Conservation (phyloP, 208 protist species). For the Leptomonas pyrrhocoris region DNA sequence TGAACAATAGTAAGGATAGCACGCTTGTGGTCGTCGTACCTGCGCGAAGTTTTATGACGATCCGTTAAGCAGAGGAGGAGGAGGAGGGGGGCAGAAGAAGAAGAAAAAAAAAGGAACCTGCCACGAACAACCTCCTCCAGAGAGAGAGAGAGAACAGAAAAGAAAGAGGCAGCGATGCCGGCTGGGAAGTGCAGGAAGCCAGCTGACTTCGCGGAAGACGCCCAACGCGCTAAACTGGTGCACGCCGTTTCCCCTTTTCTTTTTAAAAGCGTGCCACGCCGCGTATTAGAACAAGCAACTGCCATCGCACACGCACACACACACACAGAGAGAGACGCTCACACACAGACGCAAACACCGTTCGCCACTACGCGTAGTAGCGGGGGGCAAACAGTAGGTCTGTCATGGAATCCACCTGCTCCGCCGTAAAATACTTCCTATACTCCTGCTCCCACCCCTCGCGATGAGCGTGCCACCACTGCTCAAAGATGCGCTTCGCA, state of each 20-base stretch:
- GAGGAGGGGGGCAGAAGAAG: slow-evolving; percentile 9
- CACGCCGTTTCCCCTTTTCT: slow-evolving; percentile 11
- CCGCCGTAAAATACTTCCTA: slow-evolving; percentile 57
- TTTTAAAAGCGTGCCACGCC: too few species aligned
- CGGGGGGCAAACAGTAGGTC: slow-evolving; percentile 48
- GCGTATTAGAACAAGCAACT: too few species aligned
- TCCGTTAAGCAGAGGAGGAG: background rate
- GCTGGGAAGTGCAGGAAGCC: background rate
- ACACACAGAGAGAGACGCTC: background rate
- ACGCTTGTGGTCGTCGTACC: too few species aligned
- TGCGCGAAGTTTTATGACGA: too few species aligned
- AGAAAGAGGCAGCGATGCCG: background rate
- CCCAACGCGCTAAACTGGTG: too few species aligned
- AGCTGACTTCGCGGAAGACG: too few species aligned
- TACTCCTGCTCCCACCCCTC: slow-evolving; percentile 73
- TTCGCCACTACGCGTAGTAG: slow-evolving; percentile 61
- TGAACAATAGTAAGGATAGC: too few species aligned
- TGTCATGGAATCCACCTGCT: slow-evolving; percentile 56
- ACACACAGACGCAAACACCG: too few species aligned
- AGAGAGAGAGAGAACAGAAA: background rate
- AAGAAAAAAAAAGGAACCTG: slow-evolving; percentile 12
- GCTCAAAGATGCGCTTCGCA: slow-evolving; percentile 62
- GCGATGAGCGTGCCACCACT: slow-evolving; percentile 83
- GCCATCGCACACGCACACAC: background rate
- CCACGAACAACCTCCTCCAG: background rate